Evolutionary conservation across 1,284 basidiomycete genomes (phyloP), one percentile per base, ranked within the genome.

Genomic region (Psilocybe mexicana): DNA sequence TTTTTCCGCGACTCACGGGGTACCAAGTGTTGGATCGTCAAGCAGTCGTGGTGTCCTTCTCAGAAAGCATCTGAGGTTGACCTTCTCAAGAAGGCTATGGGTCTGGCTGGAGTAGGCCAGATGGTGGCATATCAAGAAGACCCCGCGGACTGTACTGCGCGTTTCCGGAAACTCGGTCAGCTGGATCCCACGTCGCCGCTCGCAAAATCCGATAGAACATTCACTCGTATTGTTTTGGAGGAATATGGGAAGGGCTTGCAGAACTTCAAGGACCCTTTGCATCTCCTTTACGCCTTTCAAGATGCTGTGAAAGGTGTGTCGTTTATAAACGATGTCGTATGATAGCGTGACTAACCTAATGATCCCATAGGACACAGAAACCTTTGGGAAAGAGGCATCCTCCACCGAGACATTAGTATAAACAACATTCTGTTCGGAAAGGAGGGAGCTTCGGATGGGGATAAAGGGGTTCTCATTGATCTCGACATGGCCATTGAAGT

Each of bases 331-430:
- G 26, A 18, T 26, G 40, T 30, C 10, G 6, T 18, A 24, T 35
- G 6, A 24, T 46, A 23, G 23, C n/a, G 8, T 33, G 35, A 2
- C 48, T 25, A 5, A 6, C 26, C 12, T 2, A 42, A 2, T 28
- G 30, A 33, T 33, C 10, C 4, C 28, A 6, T 24, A 64, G 63
- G 59, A 33, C 63, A 65, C 50, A 44, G 47, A 28, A 57, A 56
- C 30, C 53, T 59, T 7, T 52, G 43, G 30, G 30, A 33, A 8
- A 14, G 30, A 1, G 51, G 52, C 1, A 61, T 64, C 40, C 57
- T 66, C 10, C 63, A 64, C 36, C 50, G 64, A 18, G 61, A 66
- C 45, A 51, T 66, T 47, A 63, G 61, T 36, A 38, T 57, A 8
- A 44, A 43, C 33, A 65, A 64, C 33, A 50, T 65, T 5, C 58